Conservation (phyloP, 2,329 filamentous ascomycete species). For the Curvularia hawaiiensis region DNA sequence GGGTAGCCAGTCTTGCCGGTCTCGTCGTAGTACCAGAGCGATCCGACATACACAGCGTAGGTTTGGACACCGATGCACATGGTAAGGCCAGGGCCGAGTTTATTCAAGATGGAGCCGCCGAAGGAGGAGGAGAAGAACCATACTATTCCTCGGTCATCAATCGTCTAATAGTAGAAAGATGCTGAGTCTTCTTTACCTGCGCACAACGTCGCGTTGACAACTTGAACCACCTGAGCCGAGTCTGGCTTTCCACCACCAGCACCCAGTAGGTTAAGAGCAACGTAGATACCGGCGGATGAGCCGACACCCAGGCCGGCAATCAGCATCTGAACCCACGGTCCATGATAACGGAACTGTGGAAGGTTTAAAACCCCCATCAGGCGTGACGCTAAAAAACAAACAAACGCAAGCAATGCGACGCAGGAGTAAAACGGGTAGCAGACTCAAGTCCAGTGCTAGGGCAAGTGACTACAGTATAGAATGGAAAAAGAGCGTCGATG, state of each 20-base stretch:
- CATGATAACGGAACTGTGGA: constrained; percentile 36
- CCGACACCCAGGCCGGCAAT: constrained; percentile 39
- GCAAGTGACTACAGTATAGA: not conserved
- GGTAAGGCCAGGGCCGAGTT: constrained; percentile 37
- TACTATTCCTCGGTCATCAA: constrained; percentile 18
- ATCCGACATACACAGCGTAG: constrained; percentile 39
- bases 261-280: constrained; percentile 38
- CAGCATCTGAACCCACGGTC: constrained; percentile 40
- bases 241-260: constrained; percentile 37
- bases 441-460: not conserved
- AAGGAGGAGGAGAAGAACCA: constrained; percentile 44
- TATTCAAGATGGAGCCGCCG: constrained; percentile 40
- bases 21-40: constrained; percentile 43
- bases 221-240: constrained; percentile 40
- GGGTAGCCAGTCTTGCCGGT: constrained; percentile 40
- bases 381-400: constrained; percentile 1
- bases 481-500: not conserved
- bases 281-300: constrained; percentile 37
- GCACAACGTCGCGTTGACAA: constrained; percentile 41
- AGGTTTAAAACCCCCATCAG: constrained; percentile 33
- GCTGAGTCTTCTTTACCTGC: constrained; percentile 14
- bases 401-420: not conserved
- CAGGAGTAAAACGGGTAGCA: not conserved
- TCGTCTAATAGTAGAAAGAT: too few species aligned
- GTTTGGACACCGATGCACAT: constrained; percentile 42